Base-by-base conservation (phyloP, 2,329 filamentous ascomycete genomes). In the Metarhizium album region DNA sequence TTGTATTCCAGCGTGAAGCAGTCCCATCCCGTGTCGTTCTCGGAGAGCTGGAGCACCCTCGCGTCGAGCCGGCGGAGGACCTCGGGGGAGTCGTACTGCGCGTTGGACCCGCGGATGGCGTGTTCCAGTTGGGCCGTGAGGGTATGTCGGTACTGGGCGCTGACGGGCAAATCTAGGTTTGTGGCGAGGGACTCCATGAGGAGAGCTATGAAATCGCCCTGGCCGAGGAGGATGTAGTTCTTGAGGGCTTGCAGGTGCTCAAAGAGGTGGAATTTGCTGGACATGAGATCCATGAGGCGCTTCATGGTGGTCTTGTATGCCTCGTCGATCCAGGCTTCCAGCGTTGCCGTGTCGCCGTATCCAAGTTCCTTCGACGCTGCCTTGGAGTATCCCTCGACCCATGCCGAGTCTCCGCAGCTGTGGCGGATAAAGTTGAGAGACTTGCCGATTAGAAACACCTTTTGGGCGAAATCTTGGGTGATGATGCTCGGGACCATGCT, bases 1-100 rank as follows among this genome's bases (percentile, higher is more conserved):
- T 97, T 96, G 71, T 98, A 98, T 66, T 98, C 94, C 8, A 98
- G 80, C 0, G 93, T 98, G 69, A 98, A 98, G 64, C 94, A 95
- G 64, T 98, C 93, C 93, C 93, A 98, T 47, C 93, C 93, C 49
- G 96, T 97, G 61, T 98, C 93, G 48, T 93, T 93, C 60, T 96
- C 90, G 8, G 87, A 94, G 5, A 97, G 78, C 69, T 97, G 91
- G 40, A 98, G 78, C 91, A 98, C 97, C 54, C 94, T 87, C n/a
- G 93, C 91, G 67, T 98, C 93, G 3, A 98, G 78, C 11, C 93
- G 82, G 4, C 89, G 83, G 27, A 98, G 79, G 4, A 98, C 90
- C 63, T 98, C 94, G 1, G 88, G 81, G 3, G 86, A 86, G 67
- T 98, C 93, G 64, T 90, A 95, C 66, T 98, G 94, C 6, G 93